These are phyloP conservation scores for Aspergillus neoniger DNA, from an alignment of 2,329 filamentous ascomycete genomes.

Conservation along the genomic window DNA sequence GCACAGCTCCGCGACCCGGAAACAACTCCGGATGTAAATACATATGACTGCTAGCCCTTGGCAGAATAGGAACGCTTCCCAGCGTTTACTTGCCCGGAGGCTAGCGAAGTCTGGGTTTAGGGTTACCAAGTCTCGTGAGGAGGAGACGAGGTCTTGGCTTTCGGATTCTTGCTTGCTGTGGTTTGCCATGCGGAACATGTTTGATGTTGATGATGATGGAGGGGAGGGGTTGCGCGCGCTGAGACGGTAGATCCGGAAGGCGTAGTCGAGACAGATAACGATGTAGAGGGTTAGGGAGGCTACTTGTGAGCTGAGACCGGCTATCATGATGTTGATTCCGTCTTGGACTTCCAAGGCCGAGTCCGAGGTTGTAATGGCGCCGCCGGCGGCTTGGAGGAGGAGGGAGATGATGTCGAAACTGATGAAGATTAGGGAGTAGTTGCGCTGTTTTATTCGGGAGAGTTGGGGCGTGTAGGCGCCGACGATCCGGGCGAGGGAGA, in stretches of 20 bases:
- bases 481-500: slow-evolving; percentile 18
- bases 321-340: slow-evolving; percentile 25
- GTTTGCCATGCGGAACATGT: neutral
- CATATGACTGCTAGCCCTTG: slow-evolving; percentile 36
- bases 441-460: slow-evolving; percentile 10
- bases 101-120: neutral
- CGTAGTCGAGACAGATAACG: slow-evolving; percentile 16
- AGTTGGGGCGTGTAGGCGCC: slow-evolving; percentile 14
- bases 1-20: slow-evolving; percentile 52
- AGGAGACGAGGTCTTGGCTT: neutral
- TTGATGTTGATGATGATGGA: neutral
- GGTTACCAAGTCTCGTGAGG: neutral
- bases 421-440: slow-evolving; percentile 48
- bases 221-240: neutral
- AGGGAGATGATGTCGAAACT: slow-evolving; percentile 60
- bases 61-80: neutral
- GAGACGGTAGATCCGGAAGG: slow-evolving; percentile 9
- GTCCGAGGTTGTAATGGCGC: slow-evolving; percentile 47
- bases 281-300: slow-evolving; percentile 19
- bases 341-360: neutral
- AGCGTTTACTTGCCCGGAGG: neutral
- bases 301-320: slow-evolving; percentile 13
- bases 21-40: slow-evolving; percentile 51
- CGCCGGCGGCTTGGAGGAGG: slow-evolving; percentile 57
- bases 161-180: neutral